Evolutionary conservation across 1,284 basidiomycete species (phyloP).

Genomic region (Retiboletus fuscus): DNA sequence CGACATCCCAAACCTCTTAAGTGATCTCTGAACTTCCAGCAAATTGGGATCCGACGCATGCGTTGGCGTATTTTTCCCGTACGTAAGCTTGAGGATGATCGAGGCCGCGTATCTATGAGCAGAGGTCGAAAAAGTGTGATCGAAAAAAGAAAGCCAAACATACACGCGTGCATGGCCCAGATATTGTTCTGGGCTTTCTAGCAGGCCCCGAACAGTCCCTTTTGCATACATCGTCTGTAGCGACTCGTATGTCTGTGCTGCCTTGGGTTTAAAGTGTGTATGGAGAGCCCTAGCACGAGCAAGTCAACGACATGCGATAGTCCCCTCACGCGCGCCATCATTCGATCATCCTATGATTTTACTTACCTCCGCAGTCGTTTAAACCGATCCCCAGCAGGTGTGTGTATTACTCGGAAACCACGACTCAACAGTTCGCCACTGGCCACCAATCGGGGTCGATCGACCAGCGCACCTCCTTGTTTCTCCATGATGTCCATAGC

Average conservation of each 20-base stretch:
- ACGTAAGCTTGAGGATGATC: constrained; percentile 25
- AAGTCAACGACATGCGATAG: neutral
- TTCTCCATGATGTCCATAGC: constrained; percentile 36
- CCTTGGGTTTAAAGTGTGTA: constrained; percentile 24
- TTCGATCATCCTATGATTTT: too few relatives aligned
- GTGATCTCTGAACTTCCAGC: neutral
- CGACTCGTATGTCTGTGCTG: constrained; percentile 14
- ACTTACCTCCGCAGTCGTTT: constrained; percentile 23
- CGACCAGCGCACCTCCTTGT: constrained; percentile 7
- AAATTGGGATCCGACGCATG: constrained; percentile 23
- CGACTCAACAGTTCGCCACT: constrained; percentile 19
- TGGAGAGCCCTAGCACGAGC: constrained; percentile 22
- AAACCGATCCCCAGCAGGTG: constrained; percentile 20
- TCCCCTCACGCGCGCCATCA: neutral
- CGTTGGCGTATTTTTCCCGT: constrained; percentile 19
- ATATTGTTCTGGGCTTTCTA: constrained; percentile 21
- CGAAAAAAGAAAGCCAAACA: neutral
- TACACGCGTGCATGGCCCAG: constrained; percentile 15
- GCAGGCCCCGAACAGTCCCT: constrained; percentile 6
- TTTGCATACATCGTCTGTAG: constrained; percentile 20
- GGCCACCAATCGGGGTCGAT: constrained; percentile 24
- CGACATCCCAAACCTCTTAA: neutral
- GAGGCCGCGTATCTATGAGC: constrained; percentile 20
- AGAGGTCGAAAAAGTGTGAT: neutral
- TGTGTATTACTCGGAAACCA: constrained; percentile 20